Percentiles rank a stretch among this genome's conserved stretches.
Evolutionary conservation across 164 flowering plant genomes (phyloP).

Genomic region (Nymphaea thermarum): DNA sequence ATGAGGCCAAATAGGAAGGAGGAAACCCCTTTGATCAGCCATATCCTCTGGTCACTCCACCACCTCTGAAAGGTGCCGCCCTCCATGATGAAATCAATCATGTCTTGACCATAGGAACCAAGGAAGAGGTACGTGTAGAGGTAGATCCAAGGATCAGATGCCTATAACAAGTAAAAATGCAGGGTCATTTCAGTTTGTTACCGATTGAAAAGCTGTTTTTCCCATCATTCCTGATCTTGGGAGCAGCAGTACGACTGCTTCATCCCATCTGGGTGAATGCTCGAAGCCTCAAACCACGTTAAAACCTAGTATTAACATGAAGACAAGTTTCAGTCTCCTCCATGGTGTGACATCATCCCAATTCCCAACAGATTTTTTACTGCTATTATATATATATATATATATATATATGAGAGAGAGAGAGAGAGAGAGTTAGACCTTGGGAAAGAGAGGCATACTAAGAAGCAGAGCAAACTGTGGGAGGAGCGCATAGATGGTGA

Average conservation of each 20-base stretch:
- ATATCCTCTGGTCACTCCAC: conserved; percentile 78
- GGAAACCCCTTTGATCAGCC: conserved; percentile 56
- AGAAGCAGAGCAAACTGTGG: conserved; percentile 54
- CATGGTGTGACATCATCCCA: too few relatives aligned
- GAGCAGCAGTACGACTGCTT: too few relatives aligned
- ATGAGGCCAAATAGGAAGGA: conserved; percentile 26
- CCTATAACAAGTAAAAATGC: conserved; percentile 14
- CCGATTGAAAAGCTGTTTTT: too few relatives aligned
- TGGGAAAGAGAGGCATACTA: conserved; percentile 38
- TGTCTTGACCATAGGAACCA: conserved; percentile 51
- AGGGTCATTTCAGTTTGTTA: too few relatives aligned
- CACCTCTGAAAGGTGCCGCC: conserved; percentile 33
- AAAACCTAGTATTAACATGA: too few relatives aligned
- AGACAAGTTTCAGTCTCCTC: too few relatives aligned
- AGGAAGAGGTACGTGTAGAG: conserved; percentile 43
- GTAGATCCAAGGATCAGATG: conserved; percentile 37
- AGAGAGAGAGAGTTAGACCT: conserved; percentile 16
- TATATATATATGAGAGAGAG: too few relatives aligned
- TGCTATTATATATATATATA: too few relatives aligned
- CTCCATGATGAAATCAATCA: conserved; percentile 21
- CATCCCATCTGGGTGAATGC: too few relatives aligned
- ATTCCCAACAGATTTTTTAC: too few relatives aligned
- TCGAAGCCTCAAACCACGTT: too few relatives aligned
- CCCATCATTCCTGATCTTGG: too few relatives aligned
- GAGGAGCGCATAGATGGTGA: conserved; percentile 38